Evolutionary conservation across 768 basidiomycete species (phyloP).

Genomic region (Russula sp.): DNA sequence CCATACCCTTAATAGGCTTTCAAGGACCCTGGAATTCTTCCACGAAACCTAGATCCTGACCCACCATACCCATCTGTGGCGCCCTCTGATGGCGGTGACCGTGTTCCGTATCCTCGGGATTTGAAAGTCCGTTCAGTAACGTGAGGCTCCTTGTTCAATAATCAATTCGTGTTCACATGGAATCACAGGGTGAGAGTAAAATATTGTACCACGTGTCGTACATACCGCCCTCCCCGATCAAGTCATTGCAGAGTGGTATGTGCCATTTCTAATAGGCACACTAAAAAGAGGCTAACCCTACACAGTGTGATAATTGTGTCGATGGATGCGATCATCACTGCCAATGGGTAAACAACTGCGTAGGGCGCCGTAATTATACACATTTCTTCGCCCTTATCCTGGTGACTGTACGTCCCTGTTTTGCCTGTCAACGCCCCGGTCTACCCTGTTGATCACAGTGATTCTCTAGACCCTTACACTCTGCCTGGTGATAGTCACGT

Average conservation of each 20-base stretch:
- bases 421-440: slow-evolving; percentile 5
- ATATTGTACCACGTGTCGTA: slow-evolving; percentile 89
- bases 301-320: slow-evolving; percentile 93
- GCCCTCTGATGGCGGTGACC: slow-evolving; percentile 54
- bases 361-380: slow-evolving; percentile 92
- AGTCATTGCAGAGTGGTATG: slow-evolving; percentile 93
- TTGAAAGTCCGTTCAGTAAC: slow-evolving; percentile 68
- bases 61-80: slow-evolving; percentile 65
- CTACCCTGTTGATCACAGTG: slow-evolving; percentile 11
- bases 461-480: slow-evolving; percentile 56
- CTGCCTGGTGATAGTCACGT: slow-evolving; percentile 71
- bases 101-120: slow-evolving; percentile 70
- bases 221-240: slow-evolving; percentile 87
- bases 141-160: slow-evolving; percentile 39
- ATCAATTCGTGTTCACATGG: background rate
- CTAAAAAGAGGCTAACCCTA: background rate
- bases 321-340: slow-evolving; percentile 93
- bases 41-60: slow-evolving; percentile 77
- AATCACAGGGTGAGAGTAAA: slow-evolving; percentile 73
- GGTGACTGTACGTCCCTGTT: slow-evolving; percentile 49
- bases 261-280: slow-evolving; percentile 1
- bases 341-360: slow-evolving; percentile 91
- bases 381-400: slow-evolving; percentile 85
- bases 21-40: slow-evolving; percentile 82
- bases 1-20: slow-evolving; percentile 46